These are phyloP conservation scores for Aspergillus viridinutans DNA, from an alignment of 2,329 filamentous ascomycete genomes.

Conservation along the genomic window DNA sequence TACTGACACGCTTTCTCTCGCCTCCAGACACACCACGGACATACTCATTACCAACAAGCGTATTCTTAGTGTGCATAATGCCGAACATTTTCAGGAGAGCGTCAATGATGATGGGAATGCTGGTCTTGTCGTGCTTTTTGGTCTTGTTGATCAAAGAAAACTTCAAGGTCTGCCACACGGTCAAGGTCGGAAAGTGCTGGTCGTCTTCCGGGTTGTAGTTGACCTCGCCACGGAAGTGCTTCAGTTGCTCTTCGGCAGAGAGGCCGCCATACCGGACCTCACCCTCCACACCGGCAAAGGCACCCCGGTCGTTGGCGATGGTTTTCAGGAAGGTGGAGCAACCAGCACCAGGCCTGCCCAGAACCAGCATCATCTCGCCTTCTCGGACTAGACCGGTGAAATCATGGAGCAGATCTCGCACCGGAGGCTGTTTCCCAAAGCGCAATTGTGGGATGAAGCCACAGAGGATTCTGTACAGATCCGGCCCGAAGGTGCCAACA, in stretches of 20 bases:
- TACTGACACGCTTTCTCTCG: slow-evolving; percentile 74
- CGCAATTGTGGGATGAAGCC: slow-evolving; percentile 50
- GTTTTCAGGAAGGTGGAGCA: slow-evolving; percentile 75
- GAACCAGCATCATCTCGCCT: slow-evolving; percentile 68
- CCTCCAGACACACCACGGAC: slow-evolving; percentile 73
- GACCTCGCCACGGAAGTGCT: slow-evolving; percentile 69
- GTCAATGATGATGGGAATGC: slow-evolving; percentile 65
- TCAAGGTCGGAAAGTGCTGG: slow-evolving; percentile 67
- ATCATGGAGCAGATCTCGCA: slow-evolving; percentile 58
- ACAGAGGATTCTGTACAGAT: slow-evolving; percentile 63
- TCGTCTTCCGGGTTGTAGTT: slow-evolving; percentile 77
- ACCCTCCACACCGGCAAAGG: slow-evolving; percentile 63
- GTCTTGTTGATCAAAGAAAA: slow-evolving; percentile 75
- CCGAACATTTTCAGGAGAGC: slow-evolving; percentile 74
- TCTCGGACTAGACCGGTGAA: slow-evolving; percentile 65
- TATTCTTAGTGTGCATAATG: slow-evolving; percentile 70
- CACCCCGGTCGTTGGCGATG: slow-evolving; percentile 64
- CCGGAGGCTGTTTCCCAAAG: slow-evolving; percentile 46
- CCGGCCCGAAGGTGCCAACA: slow-evolving; percentile 73
- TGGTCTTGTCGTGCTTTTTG: slow-evolving; percentile 58
- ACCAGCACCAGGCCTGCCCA: slow-evolving; percentile 69
- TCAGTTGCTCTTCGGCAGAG: slow-evolving; percentile 61
- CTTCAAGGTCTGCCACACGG: slow-evolving; percentile 71
- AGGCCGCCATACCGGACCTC: slow-evolving; percentile 70
- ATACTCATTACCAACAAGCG: slow-evolving; percentile 69